These are phyloP conservation scores for Neospermospora avenae DNA, from an alignment of 2,329 filamentous ascomycete species.

Conservation along the genomic window DNA sequence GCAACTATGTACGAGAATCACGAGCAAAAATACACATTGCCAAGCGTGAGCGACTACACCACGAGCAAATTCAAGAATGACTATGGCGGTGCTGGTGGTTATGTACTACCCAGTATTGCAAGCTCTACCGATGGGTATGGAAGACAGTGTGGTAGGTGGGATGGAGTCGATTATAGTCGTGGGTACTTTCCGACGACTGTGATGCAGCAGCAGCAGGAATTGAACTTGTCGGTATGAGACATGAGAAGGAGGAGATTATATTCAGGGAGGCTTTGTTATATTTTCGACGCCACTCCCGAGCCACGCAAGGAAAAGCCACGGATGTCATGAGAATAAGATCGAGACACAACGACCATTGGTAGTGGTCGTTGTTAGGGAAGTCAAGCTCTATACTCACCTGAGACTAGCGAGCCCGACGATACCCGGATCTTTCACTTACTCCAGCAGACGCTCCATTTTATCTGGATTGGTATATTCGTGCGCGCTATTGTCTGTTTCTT, in stretches of 20 bases:
- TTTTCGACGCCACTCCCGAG: neutral
- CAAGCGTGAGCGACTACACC: slow-evolving; percentile 25
- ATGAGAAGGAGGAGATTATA: neutral
- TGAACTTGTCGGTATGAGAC: slow-evolving; percentile 28
- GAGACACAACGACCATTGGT: neutral
- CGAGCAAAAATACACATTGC: slow-evolving; percentile 30
- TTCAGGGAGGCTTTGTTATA: neutral
- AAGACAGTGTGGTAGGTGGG: slow-evolving; percentile 35
- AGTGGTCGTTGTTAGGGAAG: neutral
- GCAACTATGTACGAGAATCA: slow-evolving; percentile 30
- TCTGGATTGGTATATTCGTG: no score
- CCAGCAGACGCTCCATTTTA: no score
- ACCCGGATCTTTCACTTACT: no score
- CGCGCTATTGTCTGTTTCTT: no score
- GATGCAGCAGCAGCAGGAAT: slow-evolving; percentile 32
- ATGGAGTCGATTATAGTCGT: slow-evolving; percentile 28
- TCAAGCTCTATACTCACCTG: neutral
- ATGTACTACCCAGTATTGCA: slow-evolving; percentile 24
- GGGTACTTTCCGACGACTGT: slow-evolving; percentile 33
- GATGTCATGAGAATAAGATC: neutral
- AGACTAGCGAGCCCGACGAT: no score
- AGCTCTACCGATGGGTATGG: slow-evolving; percentile 15
- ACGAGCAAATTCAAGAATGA: slow-evolving; percentile 30
- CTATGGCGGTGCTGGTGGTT: slow-evolving; percentile 12
- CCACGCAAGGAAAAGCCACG: neutral